Evolutionary conservation across 441 rosid genomes (phyloP).

Genomic region (Biscutella laevigata): DNA sequence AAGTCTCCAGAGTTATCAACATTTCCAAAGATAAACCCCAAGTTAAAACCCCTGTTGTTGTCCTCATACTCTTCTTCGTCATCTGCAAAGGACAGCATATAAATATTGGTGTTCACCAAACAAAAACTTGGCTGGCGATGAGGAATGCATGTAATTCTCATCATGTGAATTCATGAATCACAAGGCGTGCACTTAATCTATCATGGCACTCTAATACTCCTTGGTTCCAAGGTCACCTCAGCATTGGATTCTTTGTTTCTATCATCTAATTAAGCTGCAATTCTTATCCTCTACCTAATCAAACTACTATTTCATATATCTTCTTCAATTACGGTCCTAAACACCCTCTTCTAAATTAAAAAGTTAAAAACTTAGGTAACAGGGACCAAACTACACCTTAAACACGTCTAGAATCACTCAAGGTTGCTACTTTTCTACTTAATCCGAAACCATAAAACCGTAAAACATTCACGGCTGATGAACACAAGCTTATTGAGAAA

Average conservation of each 20-base stretch:
- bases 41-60: conserved; percentile 55
- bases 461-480: too few relatives aligned
- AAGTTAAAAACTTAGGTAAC: too few relatives aligned
- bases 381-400: neutral
- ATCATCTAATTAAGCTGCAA: neutral
- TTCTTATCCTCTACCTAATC: neutral
- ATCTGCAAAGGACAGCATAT: conserved; percentile 38
- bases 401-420: conserved; percentile 11
- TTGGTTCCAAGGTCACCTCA: conserved; percentile 1
- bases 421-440: conserved; percentile 1
- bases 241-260: neutral
- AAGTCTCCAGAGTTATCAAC: conserved; percentile 93
- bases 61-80: conserved; percentile 85
- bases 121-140: conserved; percentile 1
- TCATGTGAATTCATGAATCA: neutral
- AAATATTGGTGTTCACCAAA: neutral
- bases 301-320: neutral
- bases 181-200: neutral
- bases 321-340: neutral
- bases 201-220: neutral
- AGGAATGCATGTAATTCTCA: neutral
- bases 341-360: too few relatives aligned
- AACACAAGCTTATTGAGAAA: too few relatives aligned
- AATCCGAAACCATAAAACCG: neutral
- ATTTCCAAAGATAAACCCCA: conserved; percentile 93